These are phyloP conservation scores for Colletotrichum neosansevieriae DNA, from an alignment of 2,329 filamentous ascomycete genomes.

Conservation along the genomic window DNA sequence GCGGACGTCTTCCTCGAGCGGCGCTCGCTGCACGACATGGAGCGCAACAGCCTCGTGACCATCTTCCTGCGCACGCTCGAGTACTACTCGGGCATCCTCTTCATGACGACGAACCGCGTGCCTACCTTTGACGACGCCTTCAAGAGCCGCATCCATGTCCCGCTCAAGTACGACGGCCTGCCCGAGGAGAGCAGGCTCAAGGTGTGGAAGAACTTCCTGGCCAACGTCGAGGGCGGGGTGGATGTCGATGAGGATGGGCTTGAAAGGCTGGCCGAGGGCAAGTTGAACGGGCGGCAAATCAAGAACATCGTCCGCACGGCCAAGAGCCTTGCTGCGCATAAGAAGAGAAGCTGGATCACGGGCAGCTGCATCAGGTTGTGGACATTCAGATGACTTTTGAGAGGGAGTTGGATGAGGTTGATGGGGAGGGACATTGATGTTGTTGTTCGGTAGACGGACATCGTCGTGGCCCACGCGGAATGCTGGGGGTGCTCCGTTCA, in stretches of 20 bases:
- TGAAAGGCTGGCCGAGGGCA: constrained; percentile 73
- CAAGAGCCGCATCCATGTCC: constrained; percentile 88
- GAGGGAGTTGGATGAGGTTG: constrained; percentile 68
- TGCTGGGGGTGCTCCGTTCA: too few species aligned
- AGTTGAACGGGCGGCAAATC: constrained; percentile 76
- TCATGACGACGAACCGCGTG: constrained; percentile 65
- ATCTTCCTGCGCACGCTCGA: constrained; percentile 67
- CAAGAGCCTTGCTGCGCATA: constrained; percentile 84
- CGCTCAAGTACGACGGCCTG: constrained; percentile 82
- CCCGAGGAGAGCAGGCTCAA: constrained; percentile 74
- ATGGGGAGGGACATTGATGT: constrained; percentile 21
- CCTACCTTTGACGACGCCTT: constrained; percentile 90
- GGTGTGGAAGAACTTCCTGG: constrained; percentile 37
- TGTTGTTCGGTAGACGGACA: constrained; percentile 5
- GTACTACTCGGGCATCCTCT: constrained; percentile 63
- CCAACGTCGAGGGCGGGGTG: constrained; percentile 20
- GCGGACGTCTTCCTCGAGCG: constrained; percentile 88
- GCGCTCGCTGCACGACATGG: constrained; percentile 84
- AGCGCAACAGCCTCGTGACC: constrained; percentile 86
- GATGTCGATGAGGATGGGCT: constrained; percentile 61
- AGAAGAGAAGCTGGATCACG: constrained; percentile 56
- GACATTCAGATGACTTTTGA: constrained; percentile 88
- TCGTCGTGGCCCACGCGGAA: too few species aligned
- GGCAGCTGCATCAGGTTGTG: constrained; percentile 83
- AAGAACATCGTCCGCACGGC: constrained; percentile 89